Evolutionary conservation across 1,284 basidiomycete species (phyloP).

Genomic region (Sanghuangporus baumii): DNA sequence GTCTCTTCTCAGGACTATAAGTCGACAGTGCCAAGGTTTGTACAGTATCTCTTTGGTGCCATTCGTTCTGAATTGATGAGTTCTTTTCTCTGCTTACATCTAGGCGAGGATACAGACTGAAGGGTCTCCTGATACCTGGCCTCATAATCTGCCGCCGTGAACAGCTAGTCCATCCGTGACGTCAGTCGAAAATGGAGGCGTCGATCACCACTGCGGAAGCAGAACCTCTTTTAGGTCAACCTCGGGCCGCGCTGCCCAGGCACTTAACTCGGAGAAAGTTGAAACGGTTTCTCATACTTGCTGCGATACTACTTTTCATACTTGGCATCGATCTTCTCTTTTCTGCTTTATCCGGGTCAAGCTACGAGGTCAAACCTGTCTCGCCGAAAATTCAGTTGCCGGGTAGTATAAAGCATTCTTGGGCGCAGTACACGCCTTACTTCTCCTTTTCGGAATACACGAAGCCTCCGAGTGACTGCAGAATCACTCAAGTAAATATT

Average conservation of each 20-base stretch:
- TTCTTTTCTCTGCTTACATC: too few species aligned
- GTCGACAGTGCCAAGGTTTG: too few species aligned
- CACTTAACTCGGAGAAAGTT: background rate
- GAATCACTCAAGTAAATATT: conserved; percentile 59
- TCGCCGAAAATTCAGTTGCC: conserved; percentile 20
- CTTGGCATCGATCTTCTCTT: background rate
- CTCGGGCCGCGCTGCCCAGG: background rate
- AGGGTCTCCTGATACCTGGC: too few species aligned
- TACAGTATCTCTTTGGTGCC: too few species aligned
- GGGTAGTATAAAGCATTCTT: conserved; percentile 28
- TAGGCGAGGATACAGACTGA: too few species aligned
- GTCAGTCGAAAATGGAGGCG: background rate
- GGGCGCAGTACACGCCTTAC: conserved; percentile 60
- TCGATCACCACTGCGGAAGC: background rate
- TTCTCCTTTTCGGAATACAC: conserved; percentile 43
- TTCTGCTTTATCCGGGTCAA: background rate
- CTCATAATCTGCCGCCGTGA: too few species aligned
- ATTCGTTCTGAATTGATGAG: too few species aligned
- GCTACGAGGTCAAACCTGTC: conserved; percentile 7
- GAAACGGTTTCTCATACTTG: background rate
- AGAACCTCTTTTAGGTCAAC: background rate
- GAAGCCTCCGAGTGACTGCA: conserved; percentile 42
- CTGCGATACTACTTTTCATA: background rate
- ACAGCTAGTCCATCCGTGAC: background rate
- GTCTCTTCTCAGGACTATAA: too few species aligned